A percentile compares a stretch with the other conserved stretches of the same genome.
These are phyloP conservation scores for Nigrospora osmanthi DNA, from an alignment of 2,329 filamentous ascomycete genomes.

Conservation along the genomic window DNA sequence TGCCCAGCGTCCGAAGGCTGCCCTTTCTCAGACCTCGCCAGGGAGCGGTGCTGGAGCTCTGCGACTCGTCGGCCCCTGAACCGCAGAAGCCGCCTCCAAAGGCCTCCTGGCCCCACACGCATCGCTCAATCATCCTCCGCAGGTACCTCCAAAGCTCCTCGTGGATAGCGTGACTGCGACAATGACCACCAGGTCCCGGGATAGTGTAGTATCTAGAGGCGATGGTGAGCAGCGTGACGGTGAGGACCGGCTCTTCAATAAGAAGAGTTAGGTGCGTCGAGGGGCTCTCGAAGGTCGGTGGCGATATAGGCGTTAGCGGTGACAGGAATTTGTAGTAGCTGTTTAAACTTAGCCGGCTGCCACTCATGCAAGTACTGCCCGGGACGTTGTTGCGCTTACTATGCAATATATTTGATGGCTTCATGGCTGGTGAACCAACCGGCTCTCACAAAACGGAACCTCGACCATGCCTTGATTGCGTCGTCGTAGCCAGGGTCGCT, in stretches of 20 bases:
- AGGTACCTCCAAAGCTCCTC: slow-evolving; percentile 94
- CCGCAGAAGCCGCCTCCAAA: slow-evolving; percentile 85
- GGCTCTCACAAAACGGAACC: slow-evolving; percentile 89
- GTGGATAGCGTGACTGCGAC: slow-evolving; percentile 84
- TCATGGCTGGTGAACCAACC: slow-evolving; percentile 95
- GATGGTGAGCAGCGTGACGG: slow-evolving; percentile 85
- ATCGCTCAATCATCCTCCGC: slow-evolving; percentile 88
- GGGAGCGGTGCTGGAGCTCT: slow-evolving; percentile 61
- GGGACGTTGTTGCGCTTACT: slow-evolving; percentile 43
- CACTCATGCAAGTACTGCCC: not conserved
- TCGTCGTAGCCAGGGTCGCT: slow-evolving; percentile 52
- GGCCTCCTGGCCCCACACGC: slow-evolving; percentile 93
- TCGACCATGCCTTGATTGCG: slow-evolving; percentile 79
- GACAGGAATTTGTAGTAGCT: slow-evolving; percentile 89
- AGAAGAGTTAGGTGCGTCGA: slow-evolving; percentile 72
- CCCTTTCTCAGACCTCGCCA: slow-evolving; percentile 66
- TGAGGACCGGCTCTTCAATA: slow-evolving; percentile 85
- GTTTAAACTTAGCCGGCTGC: not conserved
- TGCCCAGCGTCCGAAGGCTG: slow-evolving; percentile 82
- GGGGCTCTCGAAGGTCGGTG: slow-evolving; percentile 82
- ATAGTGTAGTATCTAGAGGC: slow-evolving; percentile 80
- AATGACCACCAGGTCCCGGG: slow-evolving; percentile 70
- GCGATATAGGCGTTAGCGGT: slow-evolving; percentile 86
- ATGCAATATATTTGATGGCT: slow-evolving; percentile 88
- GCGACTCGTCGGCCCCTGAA: slow-evolving; percentile 54